phyloP scores from a whole-genome alignment of 1,284 basidiomycete genomes.

The Microbotryum violaceum region DNA sequence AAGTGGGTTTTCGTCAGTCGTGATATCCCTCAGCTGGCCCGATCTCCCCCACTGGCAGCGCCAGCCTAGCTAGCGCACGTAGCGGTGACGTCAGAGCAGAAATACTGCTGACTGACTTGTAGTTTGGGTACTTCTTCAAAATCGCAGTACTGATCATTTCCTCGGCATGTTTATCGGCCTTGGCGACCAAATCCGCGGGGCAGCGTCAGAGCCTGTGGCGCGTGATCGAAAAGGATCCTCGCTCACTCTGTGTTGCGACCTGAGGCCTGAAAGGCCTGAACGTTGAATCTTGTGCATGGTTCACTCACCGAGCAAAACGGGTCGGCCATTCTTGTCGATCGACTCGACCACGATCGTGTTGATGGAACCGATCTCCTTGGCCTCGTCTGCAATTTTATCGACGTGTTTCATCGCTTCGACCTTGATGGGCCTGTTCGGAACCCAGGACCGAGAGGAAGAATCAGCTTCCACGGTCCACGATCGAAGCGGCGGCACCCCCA shows the following conservation, averaged over 20 bases:
- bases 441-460: background rate
- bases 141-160: conserved; percentile 29
- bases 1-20: background rate
- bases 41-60: too few species aligned
- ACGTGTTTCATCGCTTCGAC: conserved; percentile 70
- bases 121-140: conserved; percentile 23
- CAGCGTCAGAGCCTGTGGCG: too few species aligned
- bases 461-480: background rate
- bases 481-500: background rate
- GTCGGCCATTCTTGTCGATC: conserved; percentile 6
- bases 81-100: background rate
- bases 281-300: too few species aligned
- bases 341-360: conserved; percentile 64
- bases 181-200: conserved; percentile 32
- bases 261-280: too few species aligned
- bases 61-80: too few species aligned
- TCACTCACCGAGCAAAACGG: too few species aligned
- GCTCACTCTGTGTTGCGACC: too few species aligned
- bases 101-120: conserved; percentile 21
- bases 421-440: conserved; percentile 57
- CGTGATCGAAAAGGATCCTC: too few species aligned
- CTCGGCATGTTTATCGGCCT: conserved; percentile 31
- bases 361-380: conserved; percentile 75
- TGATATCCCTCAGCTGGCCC: too few species aligned
- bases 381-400: conserved; percentile 65